Evolutionary conservation across 2,329 filamentous ascomycete species (phyloP).

Genomic region (Davidsoniella virescens): DNA sequence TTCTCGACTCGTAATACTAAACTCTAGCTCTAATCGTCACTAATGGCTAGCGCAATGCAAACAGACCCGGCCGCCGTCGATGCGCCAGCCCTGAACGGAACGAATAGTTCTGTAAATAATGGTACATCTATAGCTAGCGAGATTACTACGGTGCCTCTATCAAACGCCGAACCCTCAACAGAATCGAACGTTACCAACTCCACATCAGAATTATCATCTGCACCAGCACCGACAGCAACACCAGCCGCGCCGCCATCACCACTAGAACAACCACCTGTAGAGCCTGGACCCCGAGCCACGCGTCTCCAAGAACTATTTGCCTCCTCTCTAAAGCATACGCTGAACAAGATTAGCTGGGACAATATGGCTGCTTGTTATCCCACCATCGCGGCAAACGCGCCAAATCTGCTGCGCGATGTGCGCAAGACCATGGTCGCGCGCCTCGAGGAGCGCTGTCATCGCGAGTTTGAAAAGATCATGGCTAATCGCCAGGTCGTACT

Average conservation of each 20-base stretch:
- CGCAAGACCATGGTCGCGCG: constrained; percentile 42
- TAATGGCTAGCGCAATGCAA: too few relatives aligned
- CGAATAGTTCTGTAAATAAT: too few relatives aligned
- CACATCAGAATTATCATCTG: background rate
- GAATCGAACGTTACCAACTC: too few relatives aligned
- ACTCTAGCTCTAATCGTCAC: too few relatives aligned
- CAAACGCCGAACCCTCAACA: too few relatives aligned
- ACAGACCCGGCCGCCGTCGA: too few relatives aligned
- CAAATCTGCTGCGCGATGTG: constrained; percentile 34
- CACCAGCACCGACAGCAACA: constrained; percentile 10
- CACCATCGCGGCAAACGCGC: constrained; percentile 35
- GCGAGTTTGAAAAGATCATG: constrained; percentile 42
- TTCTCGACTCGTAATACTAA: too few relatives aligned
- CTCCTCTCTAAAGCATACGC: constrained; percentile 34
- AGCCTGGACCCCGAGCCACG: constrained; percentile 40
- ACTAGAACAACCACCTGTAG: constrained; percentile 22
- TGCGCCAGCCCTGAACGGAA: too few relatives aligned
- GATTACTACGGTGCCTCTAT: too few relatives aligned
- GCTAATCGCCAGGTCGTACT: constrained; percentile 34
- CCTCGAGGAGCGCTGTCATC: constrained; percentile 36
- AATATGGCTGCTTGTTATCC: constrained; percentile 47
- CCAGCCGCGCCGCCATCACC: constrained; percentile 25
- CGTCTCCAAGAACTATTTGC: constrained; percentile 39
- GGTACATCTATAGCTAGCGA: too few relatives aligned
- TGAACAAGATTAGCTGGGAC: constrained; percentile 37